Conservation (phyloP, 768 basidiomycete genomes). For the Pleurotus cornucopiae region DNA sequence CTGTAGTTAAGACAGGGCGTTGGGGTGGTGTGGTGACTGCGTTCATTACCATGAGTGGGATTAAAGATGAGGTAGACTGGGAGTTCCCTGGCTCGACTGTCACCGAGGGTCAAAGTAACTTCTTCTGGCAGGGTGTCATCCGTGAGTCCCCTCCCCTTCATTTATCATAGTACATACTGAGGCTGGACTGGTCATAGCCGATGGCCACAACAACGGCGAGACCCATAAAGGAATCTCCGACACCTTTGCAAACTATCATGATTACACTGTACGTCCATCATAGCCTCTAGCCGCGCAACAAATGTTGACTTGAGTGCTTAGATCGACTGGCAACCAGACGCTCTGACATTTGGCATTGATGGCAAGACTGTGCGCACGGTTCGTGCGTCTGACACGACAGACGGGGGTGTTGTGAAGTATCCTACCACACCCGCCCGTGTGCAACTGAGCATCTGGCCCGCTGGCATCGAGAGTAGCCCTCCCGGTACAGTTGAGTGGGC, state of each 20-base stretch:
- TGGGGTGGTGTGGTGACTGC: constrained; percentile 84
- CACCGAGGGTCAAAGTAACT: constrained; percentile 72
- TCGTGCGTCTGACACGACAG: constrained; percentile 52
- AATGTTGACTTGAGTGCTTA: constrained; percentile 21
- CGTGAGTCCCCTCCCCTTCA: constrained; percentile 36
- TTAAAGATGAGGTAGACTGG: constrained; percentile 88
- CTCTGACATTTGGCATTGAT: constrained; percentile 66
- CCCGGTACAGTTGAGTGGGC: constrained; percentile 76
- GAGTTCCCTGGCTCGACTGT: constrained; percentile 69
- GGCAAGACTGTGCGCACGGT: constrained; percentile 68
- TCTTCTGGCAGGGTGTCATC: constrained; percentile 72
- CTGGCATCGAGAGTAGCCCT: constrained; percentile 58
- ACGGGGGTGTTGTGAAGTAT: constrained; percentile 59
- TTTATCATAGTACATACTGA: not conserved
- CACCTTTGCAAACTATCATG: constrained; percentile 69
- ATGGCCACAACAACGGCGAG: constrained; percentile 42
- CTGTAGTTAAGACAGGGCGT: constrained; percentile 68
- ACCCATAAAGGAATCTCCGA: constrained; percentile 48
- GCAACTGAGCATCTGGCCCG: constrained; percentile 84
- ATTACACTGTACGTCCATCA: constrained; percentile 56
- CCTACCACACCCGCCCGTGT: constrained; percentile 79
- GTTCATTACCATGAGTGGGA: constrained; percentile 79
- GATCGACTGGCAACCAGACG: constrained; percentile 79
- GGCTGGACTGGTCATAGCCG: constrained; percentile 24
- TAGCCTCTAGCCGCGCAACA: not conserved